Percentiles rank a stretch among this genome's conserved stretches.
phyloP scores from a whole-genome alignment of 2,329 filamentous ascomycete genomes.

The Pseudogymnoascus sp. region DNA sequence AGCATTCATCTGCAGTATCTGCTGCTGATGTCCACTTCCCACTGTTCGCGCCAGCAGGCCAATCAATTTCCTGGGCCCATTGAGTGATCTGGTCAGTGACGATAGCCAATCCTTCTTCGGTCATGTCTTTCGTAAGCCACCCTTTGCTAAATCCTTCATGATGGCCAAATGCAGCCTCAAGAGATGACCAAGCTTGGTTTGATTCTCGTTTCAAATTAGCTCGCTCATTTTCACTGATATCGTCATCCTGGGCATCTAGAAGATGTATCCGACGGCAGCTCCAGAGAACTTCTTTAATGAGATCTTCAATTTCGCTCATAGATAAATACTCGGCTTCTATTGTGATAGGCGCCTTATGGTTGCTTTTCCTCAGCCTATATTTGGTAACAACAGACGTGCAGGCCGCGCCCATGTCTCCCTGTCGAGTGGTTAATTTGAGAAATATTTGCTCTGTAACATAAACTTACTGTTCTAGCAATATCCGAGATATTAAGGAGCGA shows the following conservation, averaged over 20 bases:
- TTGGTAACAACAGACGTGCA: conserved; percentile 31
- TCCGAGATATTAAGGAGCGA: conserved; percentile 27
- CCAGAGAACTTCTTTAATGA: conserved; percentile 27
- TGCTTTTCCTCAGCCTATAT: conserved; percentile 24
- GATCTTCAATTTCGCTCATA: conserved; percentile 20
- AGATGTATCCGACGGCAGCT: conserved; percentile 27
- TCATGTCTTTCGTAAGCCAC: conserved; percentile 20
- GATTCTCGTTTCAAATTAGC: conserved; percentile 24
- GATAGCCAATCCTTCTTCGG: conserved; percentile 21
- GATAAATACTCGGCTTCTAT: conserved; percentile 30
- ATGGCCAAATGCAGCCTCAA: conserved; percentile 29
- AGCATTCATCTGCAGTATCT: conserved; percentile 25
- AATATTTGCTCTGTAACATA: too few species aligned
- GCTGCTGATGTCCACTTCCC: conserved; percentile 28
- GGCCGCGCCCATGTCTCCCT: conserved; percentile 27
- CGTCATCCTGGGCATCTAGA: conserved; percentile 18
- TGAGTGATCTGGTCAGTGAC: conserved; percentile 21
- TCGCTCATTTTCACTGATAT: conserved; percentile 22
- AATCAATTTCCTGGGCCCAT: conserved; percentile 27
- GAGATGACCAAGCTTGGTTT: conserved; percentile 34
- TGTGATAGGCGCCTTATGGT: conserved; percentile 22
- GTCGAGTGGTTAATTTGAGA: too few species aligned
- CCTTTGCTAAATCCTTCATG: conserved; percentile 20
- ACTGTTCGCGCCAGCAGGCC: conserved; percentile 22
- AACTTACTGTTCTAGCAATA: too few species aligned